Conservation (phyloP, 2,329 filamentous ascomycete species). For the Peltaster fructicola region DNA sequence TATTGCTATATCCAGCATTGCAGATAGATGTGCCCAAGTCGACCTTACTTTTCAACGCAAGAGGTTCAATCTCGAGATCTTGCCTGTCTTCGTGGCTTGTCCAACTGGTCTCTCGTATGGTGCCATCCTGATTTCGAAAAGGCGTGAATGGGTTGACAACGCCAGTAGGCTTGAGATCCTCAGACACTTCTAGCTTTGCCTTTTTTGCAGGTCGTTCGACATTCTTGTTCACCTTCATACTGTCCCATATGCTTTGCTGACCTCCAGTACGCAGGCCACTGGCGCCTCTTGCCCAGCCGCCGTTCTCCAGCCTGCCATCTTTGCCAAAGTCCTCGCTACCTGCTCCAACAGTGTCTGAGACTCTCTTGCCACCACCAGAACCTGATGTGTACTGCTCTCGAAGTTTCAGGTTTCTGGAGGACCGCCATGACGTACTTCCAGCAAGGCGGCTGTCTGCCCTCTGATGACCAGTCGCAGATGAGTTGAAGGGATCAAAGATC, state of each 20-base stretch:
- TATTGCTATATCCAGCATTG: no score
- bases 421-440: slow-evolving; percentile 50
- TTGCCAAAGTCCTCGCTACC: slow-evolving; percentile 39
- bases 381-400: slow-evolving; percentile 47
- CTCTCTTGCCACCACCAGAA: slow-evolving; percentile 36
- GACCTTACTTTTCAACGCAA: not conserved
- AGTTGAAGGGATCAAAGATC: slow-evolving; percentile 94
- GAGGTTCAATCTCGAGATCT: not conserved
- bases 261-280: slow-evolving; percentile 30
- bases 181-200: slow-evolving; percentile 8
- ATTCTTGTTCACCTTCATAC: slow-evolving; percentile 10
- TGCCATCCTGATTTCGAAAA: slow-evolving; percentile 13
- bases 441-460: slow-evolving; percentile 49
- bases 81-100: slow-evolving; percentile 11
- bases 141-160: slow-evolving; percentile 17
- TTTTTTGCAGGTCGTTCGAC: slow-evolving; percentile 8
- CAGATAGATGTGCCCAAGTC: not conserved
- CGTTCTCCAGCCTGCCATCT: slow-evolving; percentile 34
- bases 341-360: slow-evolving; percentile 48
- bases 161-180: slow-evolving; percentile 6
- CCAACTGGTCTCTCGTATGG: slow-evolving; percentile 17
- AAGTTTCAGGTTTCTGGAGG: slow-evolving; percentile 51
- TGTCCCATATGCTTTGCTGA: slow-evolving; percentile 25
- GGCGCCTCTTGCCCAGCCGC: slow-evolving; percentile 31
- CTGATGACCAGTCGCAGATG: slow-evolving; percentile 73